Conservation (phyloP, 2,329 filamentous ascomycete genomes). For the Aspergillus clavatus region DNA sequence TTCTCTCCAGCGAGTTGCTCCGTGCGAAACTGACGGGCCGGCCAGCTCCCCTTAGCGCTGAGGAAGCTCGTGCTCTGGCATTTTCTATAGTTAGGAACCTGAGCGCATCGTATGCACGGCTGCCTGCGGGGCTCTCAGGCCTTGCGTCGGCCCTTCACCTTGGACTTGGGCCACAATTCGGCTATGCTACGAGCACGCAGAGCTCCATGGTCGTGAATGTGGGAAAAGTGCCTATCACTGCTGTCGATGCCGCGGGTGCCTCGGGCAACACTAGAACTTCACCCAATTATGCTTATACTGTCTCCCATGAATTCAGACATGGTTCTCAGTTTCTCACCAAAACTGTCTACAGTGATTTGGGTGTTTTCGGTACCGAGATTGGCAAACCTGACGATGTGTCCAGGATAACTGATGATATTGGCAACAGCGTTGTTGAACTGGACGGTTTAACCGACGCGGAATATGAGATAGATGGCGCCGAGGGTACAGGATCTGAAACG, state of each 20-base stretch:
- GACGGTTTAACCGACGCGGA: constrained; percentile 26
- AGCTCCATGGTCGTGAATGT: constrained; percentile 26
- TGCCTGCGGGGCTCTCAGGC: constrained; percentile 19
- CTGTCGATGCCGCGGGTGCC: constrained; percentile 1
- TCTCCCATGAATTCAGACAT: constrained; percentile 25
- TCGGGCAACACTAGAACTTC: constrained; percentile 9
- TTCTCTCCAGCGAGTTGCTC: constrained; percentile 30
- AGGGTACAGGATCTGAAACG: constrained; percentile 20
- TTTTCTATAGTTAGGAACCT: constrained; percentile 29
- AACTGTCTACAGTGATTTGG: constrained; percentile 19
- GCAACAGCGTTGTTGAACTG: constrained; percentile 14
- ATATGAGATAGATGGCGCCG: constrained; percentile 23
- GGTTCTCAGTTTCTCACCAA: constrained; percentile 24
- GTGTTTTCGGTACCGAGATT: constrained; percentile 4
- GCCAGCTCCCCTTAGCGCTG: constrained; percentile 20
- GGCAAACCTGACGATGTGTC: constrained; percentile 8
- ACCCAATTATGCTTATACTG: constrained; percentile 15
- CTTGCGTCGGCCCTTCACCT: constrained; percentile 33
- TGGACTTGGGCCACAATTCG: constrained; percentile 34
- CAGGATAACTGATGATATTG: constrained; percentile 9
- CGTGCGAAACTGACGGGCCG: constrained; percentile 28
- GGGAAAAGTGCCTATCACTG: constrained; percentile 6
- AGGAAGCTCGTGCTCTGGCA: constrained; percentile 32
- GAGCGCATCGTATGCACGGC: constrained; percentile 24
- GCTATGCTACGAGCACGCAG: constrained; percentile 19